phyloP scores from a whole-genome alignment of 169 alveolate genomes.

The Plasmodium malariae region DNA sequence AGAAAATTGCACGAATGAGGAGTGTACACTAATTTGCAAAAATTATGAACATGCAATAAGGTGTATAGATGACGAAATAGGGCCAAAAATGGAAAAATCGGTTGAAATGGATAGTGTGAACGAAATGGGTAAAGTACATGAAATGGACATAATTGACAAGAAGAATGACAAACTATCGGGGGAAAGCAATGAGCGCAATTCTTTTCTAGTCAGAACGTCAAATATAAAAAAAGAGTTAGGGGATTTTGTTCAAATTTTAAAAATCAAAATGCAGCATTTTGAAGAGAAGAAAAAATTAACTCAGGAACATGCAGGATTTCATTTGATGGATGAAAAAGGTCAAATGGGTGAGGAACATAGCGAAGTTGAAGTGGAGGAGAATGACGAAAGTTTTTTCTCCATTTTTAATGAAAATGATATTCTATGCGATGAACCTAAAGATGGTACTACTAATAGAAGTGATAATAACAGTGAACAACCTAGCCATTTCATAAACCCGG shows the following conservation, averaged over 20 bases:
- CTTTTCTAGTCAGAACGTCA: not conserved
- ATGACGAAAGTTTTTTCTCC: slow-evolving; percentile 55
- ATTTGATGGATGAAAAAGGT: not conserved
- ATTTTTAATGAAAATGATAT: slow-evolving; percentile 60
- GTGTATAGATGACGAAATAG: slow-evolving; percentile 12
- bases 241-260: slow-evolving; percentile 4
- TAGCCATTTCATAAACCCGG: not conserved
- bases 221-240: slow-evolving; percentile 53
- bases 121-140: not conserved
- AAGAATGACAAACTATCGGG: not conserved
- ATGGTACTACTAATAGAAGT: not conserved
- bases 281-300: not conserved
- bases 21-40: slow-evolving; percentile 36
- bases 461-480: not conserved
- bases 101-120: not conserved
- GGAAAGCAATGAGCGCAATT: not conserved
- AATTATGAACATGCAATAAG: slow-evolving; percentile 46
- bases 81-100: not conserved
- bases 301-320: too few relatives aligned
- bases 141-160: not conserved
- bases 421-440: slow-evolving; percentile 14
- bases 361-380: slow-evolving; percentile 31
- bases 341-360: not conserved
- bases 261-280: slow-evolving; percentile 11
- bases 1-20: slow-evolving; percentile 22